Conservation (phyloP, 805 yeast species). For the Cephaloascus albidus region DNA sequence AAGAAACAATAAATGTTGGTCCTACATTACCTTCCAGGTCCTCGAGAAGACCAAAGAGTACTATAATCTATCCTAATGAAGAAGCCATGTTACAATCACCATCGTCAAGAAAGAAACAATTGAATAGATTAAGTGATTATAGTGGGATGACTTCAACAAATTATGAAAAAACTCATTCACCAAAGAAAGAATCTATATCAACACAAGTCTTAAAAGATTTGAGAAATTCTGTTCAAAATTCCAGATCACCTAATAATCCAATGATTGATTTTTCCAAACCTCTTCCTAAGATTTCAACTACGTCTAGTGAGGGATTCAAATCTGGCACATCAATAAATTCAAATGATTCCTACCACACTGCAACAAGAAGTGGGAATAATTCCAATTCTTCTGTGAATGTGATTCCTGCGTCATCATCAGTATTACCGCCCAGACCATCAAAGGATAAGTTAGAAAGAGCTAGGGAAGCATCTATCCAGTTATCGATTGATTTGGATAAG, state of each 20-base stretch:
- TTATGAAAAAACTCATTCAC: background rate
- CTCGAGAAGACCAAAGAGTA: background rate
- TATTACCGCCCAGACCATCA: background rate
- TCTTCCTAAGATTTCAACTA: background rate
- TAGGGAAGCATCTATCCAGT: background rate
- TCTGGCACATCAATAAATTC: background rate
- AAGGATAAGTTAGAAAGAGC: background rate
- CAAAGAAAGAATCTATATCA: background rate
- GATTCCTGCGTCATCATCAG: background rate
- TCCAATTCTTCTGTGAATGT: background rate
- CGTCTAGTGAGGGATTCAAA: background rate
- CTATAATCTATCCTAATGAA: background rate
- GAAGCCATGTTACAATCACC: background rate
- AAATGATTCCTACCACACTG: background rate
- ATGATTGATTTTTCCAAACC: background rate
- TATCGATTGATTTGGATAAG: background rate
- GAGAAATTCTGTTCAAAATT: background rate
- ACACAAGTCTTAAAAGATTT: constrained; percentile 1
- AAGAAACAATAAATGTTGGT: background rate
- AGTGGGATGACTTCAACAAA: background rate
- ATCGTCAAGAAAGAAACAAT: background rate
- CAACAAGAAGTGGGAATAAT: background rate
- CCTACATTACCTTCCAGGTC: background rate
- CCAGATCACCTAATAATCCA: background rate
- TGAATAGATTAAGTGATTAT: background rate